Evolutionary conservation across 139 green algal species (phyloP).

Genomic region (Auxenochlorella protothecoides): DNA sequence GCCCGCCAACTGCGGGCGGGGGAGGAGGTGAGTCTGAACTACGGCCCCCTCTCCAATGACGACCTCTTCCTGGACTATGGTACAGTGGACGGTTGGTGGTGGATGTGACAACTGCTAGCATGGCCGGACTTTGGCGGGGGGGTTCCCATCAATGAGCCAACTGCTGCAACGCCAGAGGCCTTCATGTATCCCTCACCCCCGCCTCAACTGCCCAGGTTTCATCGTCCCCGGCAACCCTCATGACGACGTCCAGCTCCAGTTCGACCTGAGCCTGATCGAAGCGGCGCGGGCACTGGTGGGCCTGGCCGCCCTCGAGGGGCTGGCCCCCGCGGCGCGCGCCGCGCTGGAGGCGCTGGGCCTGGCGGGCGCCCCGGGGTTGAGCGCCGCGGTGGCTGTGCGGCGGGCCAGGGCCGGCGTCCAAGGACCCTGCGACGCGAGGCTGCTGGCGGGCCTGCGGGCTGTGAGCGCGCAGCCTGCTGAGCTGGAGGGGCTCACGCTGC

Average conservation of each 20-base stretch:
- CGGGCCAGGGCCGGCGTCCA: background rate
- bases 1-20: slow-evolving; percentile 20
- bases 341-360: slow-evolving; percentile 34
- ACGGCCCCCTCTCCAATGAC: slow-evolving; percentile 77
- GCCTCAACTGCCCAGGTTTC: slow-evolving; percentile 35
- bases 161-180: too few species aligned
- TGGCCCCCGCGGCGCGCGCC: slow-evolving; percentile 24
- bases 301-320: background rate
- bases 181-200: too few species aligned
- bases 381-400: background rate
- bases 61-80: slow-evolving; percentile 80
- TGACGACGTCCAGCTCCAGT: slow-evolving; percentile 67
- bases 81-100: background rate
- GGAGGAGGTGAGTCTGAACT: slow-evolving; percentile 59
- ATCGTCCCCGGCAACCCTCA: slow-evolving; percentile 58
- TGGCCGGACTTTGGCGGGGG: background rate
- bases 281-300: background rate
- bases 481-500: slow-evolving; percentile 18
- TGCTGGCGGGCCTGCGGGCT: slow-evolving; percentile 50
- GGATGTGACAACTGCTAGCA: too few species aligned
- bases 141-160: slow-evolving; percentile 1
- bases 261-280: slow-evolving; percentile 51
- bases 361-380: slow-evolving; percentile 17
- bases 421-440: slow-evolving; percentile 22
- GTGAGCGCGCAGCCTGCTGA: slow-evolving; percentile 26